Base-by-base conservation (phyloP, 768 basidiomycete genomes). In the Asterophora parasitica region DNA sequence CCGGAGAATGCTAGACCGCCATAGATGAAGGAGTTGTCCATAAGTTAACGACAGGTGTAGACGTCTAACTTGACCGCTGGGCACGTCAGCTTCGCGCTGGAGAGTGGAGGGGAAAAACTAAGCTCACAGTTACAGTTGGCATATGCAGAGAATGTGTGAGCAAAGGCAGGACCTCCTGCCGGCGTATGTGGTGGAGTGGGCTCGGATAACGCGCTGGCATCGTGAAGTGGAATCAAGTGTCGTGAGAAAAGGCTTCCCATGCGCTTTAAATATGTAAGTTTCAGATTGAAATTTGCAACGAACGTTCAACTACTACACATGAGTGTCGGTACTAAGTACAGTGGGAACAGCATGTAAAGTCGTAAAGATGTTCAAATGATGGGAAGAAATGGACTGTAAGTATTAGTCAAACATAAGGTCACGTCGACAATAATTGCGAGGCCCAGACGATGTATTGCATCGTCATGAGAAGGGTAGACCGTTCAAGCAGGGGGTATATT, bases 401-500 rank as follows among this genome's bases (percentile, higher is more conserved):
- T 45, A 53, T 54, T 54, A 54, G 48, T 50, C 42, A 45, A 53
- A 31, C 36, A 49, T 50, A 49, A 49, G 45, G 5, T 36, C 46
- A 34, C 43, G 34, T 20, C 30, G 39, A 40, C 27, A 30, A 42
- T 45, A 42, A 48, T 32, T 26, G 38, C 31, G 16, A 23, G 26
- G 6, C 8, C 27, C n/a, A 31, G 17, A 23, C 23, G 20, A 13
- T 8, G 33, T 32, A 34, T 16, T 35, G 30, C 9, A 12, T 9
- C 33, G 15, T 36, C 48, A 35, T 36, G 32, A 49, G 19, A 9
- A 41, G 12, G 19, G 5, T 19, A 20, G 30, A 9, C 30, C 12
- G 8, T 26, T 47, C 39, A 63, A 64, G 52, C 69, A 16, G 64
- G 41, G 39, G 77, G 77, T 52, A 78, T 70, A 59, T 77, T 73